A percentile compares a stretch with the other conserved stretches of the same genome.
Conservation (phyloP, 495 filamentous ascomycete species). For the Delitschia confertaspora region DNA sequence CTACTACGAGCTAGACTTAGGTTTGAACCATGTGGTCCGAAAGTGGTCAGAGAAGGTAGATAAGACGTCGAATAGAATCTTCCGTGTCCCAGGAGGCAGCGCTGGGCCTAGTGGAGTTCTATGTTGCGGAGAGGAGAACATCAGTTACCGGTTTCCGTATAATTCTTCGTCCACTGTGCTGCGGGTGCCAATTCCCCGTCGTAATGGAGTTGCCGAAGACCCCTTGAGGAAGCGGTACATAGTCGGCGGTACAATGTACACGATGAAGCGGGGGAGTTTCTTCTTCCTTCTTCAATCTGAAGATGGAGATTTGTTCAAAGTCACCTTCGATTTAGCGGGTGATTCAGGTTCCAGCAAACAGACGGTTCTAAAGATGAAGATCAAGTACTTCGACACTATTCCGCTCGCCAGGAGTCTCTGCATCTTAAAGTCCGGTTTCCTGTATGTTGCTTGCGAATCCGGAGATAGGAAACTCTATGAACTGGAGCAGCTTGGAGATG, state of each 20-base stretch:
- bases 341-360: conserved; percentile 46
- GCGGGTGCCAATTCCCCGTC: conserved; percentile 78
- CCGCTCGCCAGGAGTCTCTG: conserved; percentile 76
- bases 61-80: conserved; percentile 78
- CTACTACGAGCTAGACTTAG: conserved; percentile 95
- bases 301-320: conserved; percentile 94
- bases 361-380: conserved; percentile 73
- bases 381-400: conserved; percentile 97
- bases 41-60: conserved; percentile 94
- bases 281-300: conserved; percentile 95
- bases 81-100: conserved; percentile 89
- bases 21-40: conserved; percentile 91
- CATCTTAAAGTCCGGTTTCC: conserved; percentile 91
- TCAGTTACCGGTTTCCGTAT: conserved; percentile 91
- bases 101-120: conserved; percentile 92
- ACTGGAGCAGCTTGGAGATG: conserved; percentile 95
- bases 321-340: conserved; percentile 82
- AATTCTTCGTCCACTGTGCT: conserved; percentile 57
- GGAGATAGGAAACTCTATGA: conserved; percentile 95
- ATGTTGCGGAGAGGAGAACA: conserved; percentile 87
- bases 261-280: conserved; percentile 81
- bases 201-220: conserved; percentile 80
- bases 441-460: conserved; percentile 85
- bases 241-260: conserved; percentile 89
- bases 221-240: conserved; percentile 81